phyloP scores from a whole-genome alignment of 352 stramenopile species.

The Globisporangium camurandrum region DNA sequence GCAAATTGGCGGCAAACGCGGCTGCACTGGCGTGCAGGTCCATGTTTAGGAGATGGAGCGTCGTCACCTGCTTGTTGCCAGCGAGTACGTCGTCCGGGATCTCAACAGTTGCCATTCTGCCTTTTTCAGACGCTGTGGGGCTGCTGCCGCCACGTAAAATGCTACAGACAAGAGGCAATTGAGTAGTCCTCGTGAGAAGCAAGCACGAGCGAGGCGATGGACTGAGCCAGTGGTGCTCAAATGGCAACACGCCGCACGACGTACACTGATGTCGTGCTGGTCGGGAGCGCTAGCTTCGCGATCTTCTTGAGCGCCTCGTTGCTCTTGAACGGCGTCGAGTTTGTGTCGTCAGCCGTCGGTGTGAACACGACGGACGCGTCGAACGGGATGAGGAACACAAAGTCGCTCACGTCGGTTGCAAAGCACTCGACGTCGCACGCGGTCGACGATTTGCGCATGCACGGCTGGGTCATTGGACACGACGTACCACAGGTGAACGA shows the following conservation, averaged over 20 bases:
- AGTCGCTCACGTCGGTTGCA: not conserved
- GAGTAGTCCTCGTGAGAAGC: not conserved
- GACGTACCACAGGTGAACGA: not conserved
- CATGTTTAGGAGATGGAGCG: not conserved
- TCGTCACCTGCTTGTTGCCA: not conserved
- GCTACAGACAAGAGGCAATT: too few species aligned
- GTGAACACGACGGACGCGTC: not conserved
- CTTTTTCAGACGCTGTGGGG: not conserved
- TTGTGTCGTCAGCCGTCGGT: slow-evolving; percentile 1
- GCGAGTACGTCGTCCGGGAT: slow-evolving; percentile 1
- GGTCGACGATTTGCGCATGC: not conserved
- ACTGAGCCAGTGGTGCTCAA: not conserved
- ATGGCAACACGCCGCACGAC: not conserved
- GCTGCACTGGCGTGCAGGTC: not conserved
- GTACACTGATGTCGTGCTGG: not conserved
- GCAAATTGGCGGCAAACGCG: not conserved
- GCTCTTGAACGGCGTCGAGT: slow-evolving; percentile 2
- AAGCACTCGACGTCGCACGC: slow-evolving; percentile 3
- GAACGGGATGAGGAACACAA: slow-evolving; percentile 7
- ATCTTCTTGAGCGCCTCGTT: slow-evolving; percentile 5
- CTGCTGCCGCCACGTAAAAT: too few species aligned
- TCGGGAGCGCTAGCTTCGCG: slow-evolving; percentile 1
- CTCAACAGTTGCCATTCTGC: slow-evolving; percentile 2
- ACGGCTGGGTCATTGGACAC: not conserved
- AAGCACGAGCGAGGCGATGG: not conserved